These are phyloP conservation scores for Cubamyces lactineus DNA, from an alignment of 768 basidiomycete genomes.

Conservation along the genomic window DNA sequence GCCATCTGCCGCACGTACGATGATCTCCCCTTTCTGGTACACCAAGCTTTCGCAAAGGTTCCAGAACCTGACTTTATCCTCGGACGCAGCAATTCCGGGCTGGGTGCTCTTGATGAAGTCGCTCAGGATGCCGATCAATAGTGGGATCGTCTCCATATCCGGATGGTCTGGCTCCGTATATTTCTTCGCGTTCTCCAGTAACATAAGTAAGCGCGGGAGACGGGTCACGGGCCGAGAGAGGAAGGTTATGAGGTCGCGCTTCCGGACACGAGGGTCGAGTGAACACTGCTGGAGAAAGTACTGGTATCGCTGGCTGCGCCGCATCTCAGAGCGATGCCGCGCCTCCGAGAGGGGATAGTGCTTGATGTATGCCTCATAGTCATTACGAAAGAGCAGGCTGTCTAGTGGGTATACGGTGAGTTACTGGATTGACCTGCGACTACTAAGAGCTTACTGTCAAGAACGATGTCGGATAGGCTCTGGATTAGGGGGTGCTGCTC, in stretches of 20 bases:
- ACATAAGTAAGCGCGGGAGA: slow-evolving; percentile 77
- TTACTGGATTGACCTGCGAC: too few relatives aligned
- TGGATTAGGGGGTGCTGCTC: slow-evolving; percentile 86
- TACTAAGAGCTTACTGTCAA: slow-evolving; percentile 80
- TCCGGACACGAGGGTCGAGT: slow-evolving; percentile 65
- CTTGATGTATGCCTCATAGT: slow-evolving; percentile 84
- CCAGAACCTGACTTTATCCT: slow-evolving; percentile 89
- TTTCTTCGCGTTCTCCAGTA: slow-evolving; percentile 72
- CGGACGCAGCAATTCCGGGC: slow-evolving; percentile 90
- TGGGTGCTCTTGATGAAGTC: slow-evolving; percentile 83
- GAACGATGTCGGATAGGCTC: slow-evolving; percentile 82
- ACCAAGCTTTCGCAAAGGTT: slow-evolving; percentile 73
- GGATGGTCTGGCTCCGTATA: slow-evolving; percentile 72
- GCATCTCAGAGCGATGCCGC: slow-evolving; percentile 75
- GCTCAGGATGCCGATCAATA: slow-evolving; percentile 67
- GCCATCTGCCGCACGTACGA: slow-evolving; percentile 51
- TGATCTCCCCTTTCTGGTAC: slow-evolving; percentile 79
- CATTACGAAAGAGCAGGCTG: slow-evolving; percentile 12
- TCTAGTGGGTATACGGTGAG: slow-evolving; percentile 1
- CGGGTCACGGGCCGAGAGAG: slow-evolving; percentile 87
- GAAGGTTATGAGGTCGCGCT: slow-evolving; percentile 80
- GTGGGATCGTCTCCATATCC: slow-evolving; percentile 76
- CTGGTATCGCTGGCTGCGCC: slow-evolving; percentile 67
- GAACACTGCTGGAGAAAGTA: slow-evolving; percentile 65
- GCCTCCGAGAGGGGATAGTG: slow-evolving; percentile 88